Base-by-base conservation (phyloP, 148 eudicot genomes). In the Beta vulgaris region DNA sequence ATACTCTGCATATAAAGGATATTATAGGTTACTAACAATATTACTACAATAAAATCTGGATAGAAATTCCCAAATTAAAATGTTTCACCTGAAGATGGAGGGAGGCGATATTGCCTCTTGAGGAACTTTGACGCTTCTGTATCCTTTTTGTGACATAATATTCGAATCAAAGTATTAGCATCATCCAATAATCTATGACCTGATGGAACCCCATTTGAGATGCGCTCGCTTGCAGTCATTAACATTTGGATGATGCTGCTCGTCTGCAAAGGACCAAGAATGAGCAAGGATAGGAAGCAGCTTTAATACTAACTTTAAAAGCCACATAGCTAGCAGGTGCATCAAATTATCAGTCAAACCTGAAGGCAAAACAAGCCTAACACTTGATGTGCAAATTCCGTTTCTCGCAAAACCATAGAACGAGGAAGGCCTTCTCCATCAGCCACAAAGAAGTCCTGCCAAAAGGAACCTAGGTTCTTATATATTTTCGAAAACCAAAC, bases 381-480 rank as follows among this genome's bases (percentile, higher is more conserved):
- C 37, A 93, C 78, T 84, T 90, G 90, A 81, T 86, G 90, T 73
- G 88, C 85, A 85, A 88, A 82, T 80, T 80, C 84, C 28, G 97
- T 87, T 86, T 90, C 97, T 80, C 82, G 81, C 86, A 91, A 93
- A 55, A 93, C 88, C 32, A 84, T 70, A 55, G 97, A 91, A 75
- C 97, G 95, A 53, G 97, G 97, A 82, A 93, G 95, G 78, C 98
- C 98, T 88, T 93, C 95, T 63, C 98, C 98, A 44, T 93, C 95
- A 73, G 98, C 98, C 76, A 93, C 88, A 82, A 93, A 87, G 77
- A 93, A 83, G 35, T 93, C 98, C 98, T 93, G 60, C 55, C 80
- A 78, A 84, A 65, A 58, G 53, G 34, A 76, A 28, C 21, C 74
- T 1, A 62, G 39, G 16, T n/a, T 29, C 31, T 67, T 29, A 3